Conservation (phyloP, 1,139 yeast genomes). For the Kluyveromyces marxianus region DNA sequence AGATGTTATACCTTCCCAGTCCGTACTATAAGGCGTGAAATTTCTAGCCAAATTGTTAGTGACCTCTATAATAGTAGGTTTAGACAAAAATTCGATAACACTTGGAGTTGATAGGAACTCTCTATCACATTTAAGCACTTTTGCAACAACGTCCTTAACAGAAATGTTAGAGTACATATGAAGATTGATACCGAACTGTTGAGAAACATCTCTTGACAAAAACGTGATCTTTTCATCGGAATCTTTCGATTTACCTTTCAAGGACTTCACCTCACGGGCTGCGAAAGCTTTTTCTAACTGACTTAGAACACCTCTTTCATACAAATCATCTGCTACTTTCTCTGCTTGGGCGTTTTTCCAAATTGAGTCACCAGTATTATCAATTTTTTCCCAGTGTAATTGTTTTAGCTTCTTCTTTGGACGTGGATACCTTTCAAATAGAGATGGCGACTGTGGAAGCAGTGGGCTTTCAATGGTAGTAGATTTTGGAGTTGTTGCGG, state of each 20-base stretch:
- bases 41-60: slow-evolving; percentile 56
- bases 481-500: slow-evolving; percentile 20
- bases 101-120: slow-evolving; percentile 50
- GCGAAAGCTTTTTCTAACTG: slow-evolving; percentile 72
- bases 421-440: slow-evolving; percentile 58
- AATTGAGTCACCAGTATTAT: slow-evolving; percentile 53
- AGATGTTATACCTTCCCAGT: slow-evolving; percentile 36
- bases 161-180: slow-evolving; percentile 49
- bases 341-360: slow-evolving; percentile 49
- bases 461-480: slow-evolving; percentile 30
- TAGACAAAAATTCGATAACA: slow-evolving; percentile 63
- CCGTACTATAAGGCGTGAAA: slow-evolving; percentile 58
- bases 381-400: slow-evolving; percentile 78
- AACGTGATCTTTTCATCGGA: slow-evolving; percentile 48
- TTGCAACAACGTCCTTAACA: slow-evolving; percentile 50
- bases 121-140: slow-evolving; percentile 56
- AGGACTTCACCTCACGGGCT: slow-evolving; percentile 61
- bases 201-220: slow-evolving; percentile 63
- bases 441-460: slow-evolving; percentile 34
- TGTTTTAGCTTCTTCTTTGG: slow-evolving; percentile 76
- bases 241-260: slow-evolving; percentile 38
- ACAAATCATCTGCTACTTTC: slow-evolving; percentile 51
- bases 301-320: slow-evolving; percentile 64
- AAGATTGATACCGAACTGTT: slow-evolving; percentile 71
- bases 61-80: slow-evolving; percentile 60